Base-by-base conservation (phyloP, 441 rosid species). In the Populus hybrid region DNA sequence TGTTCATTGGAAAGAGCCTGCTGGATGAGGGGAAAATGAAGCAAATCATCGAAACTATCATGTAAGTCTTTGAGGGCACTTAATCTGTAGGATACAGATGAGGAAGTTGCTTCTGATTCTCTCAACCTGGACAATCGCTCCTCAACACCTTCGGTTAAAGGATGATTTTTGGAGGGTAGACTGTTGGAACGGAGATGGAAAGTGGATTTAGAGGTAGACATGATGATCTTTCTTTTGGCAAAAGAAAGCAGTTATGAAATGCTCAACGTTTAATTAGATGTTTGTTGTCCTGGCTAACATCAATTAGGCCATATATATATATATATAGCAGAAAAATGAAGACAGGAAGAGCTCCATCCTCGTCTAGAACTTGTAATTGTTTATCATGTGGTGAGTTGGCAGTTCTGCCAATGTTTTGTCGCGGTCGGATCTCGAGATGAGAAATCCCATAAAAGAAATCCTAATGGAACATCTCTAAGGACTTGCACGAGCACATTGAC, bases 151-250 rank as follows among this genome's bases (percentile, higher is more conserved):
- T 23, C 63, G 5, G 10, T 65, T 28, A 67, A 75, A 65, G 89
- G 87, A 80, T 85, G 87, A 46, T 70, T 74, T 35, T 38, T 66
- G 14, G 86, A 79, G 6, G 88, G 86, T 18, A 84, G 82, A 28
- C 89, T 84, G 79, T 1, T 10, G 46, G 46, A 40, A 40, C 46
- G 46, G 46, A 40, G 46, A 72, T 82, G 1, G 87, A 86, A 4
- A 70, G 18, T 46, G 53, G 6, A 46, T 46, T 46, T 46, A 46
- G 53, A 12, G 18, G 18, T 12, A 46, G 53, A 11, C 53, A 12
- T 46, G 16, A 12, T 46, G 53, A 46, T 46, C 53, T 12, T 12
- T 42, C 53, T 42, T 42, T 12, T 42, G 16, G 53, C 5, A 42
- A 42, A 42, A 46, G 53, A 46, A 46, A 46, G 6, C 53, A 46